Conservation (phyloP, 495 filamentous ascomycete genomes). For the Penicillium verhagenii region DNA sequence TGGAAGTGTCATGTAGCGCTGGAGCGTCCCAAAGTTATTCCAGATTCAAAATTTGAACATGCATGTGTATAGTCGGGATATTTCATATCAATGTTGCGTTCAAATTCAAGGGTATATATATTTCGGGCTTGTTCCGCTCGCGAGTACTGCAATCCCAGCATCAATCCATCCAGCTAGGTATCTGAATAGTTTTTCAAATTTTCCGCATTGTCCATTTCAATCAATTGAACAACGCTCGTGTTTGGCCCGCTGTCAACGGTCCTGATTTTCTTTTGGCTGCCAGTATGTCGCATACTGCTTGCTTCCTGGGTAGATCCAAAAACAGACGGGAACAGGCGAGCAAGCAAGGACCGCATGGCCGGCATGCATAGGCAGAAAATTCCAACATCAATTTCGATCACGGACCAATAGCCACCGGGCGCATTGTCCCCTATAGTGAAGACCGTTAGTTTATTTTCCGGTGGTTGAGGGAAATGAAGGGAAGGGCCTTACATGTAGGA, state of each 20-base stretch:
- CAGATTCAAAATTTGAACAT: too few relatives aligned
- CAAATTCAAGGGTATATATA: too few relatives aligned
- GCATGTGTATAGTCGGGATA: too few relatives aligned
- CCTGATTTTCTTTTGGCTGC: constrained; percentile 3
- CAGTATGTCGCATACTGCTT: background rate
- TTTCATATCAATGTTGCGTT: too few relatives aligned
- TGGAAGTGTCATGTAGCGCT: too few relatives aligned
- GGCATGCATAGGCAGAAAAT: constrained; percentile 23
- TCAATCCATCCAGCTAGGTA: background rate
- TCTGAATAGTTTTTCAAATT: background rate
- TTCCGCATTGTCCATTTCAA: background rate
- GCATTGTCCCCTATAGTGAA: constrained; percentile 16
- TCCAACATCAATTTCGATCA: constrained; percentile 22
- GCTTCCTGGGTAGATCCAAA: background rate
- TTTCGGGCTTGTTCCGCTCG: too few relatives aligned
- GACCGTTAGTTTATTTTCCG: background rate
- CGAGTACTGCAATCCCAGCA: too few relatives aligned
- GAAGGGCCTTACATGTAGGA: constrained; percentile 19
- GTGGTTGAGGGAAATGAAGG: background rate
- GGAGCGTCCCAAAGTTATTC: too few relatives aligned
- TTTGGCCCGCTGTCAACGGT: background rate
- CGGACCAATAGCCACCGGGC: constrained; percentile 16
- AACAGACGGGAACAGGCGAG: background rate
- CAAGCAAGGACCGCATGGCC: constrained; percentile 11
- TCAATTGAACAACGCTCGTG: constrained; percentile 1